Evolutionary conservation across 2,329 filamentous ascomycete genomes (phyloP), one percentile per base, ranked within the genome.

Genomic region (Penicillium sumatraense): DNA sequence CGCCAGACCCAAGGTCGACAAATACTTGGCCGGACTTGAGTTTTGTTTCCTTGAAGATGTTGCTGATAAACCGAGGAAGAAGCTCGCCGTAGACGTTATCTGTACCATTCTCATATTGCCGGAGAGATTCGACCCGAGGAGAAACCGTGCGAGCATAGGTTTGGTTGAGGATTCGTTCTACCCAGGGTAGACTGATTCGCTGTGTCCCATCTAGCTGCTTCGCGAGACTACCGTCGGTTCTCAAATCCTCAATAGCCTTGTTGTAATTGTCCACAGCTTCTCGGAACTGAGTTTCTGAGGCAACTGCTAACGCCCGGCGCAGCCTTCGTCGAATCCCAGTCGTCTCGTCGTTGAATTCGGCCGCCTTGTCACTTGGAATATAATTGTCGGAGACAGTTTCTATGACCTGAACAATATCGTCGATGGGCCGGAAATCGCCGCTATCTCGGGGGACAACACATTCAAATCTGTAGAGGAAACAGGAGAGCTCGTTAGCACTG

Each of bases 11-110:
- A 13, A 99, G 83, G 70, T 99, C 95, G 56, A 99, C 88, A 71
- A 99, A 98, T 33, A 96, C 86, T 65, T 96, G 89, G 47, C 88
- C 84, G 0, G 90, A 93, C 56, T 86, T 92, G 72, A 98, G 86
- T 41, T 85, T 81, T 3, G 89, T 89, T 71, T 91, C 85, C 63
- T 87, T 84, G 64, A 99, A 87, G 56, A 98, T 91, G 54, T 88
- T 86, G 59, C 89, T 89, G 60, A 95, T 85, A 69, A 99, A 96
- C 1, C 88, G 87, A 18, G 92, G 89, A 26, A 95, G 81, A 23
- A 99, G 84, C 73, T 99, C 95, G 69, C 95, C 95, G 70, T 99
- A 99, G 35, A 96, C 90, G 65, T 96, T 93, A 74, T 96, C 91
- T 62, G 90, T 91, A 64, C 93, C 93, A 69, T 92, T 91, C 68